Conservation (phyloP, 2,329 filamentous ascomycete species). For the Epichloe scottii region DNA sequence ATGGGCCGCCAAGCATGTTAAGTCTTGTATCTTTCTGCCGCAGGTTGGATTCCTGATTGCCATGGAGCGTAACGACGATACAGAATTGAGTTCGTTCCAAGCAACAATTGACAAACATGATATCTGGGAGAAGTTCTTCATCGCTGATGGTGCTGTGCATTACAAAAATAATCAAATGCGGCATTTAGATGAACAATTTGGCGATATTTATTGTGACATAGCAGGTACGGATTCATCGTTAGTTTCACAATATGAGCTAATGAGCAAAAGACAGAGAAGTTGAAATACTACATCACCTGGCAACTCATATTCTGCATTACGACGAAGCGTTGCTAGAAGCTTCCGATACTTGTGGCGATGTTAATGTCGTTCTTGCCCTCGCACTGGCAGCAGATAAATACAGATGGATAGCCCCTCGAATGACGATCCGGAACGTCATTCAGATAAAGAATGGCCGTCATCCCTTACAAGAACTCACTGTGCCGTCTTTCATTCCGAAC, state of each 20-base stretch:
- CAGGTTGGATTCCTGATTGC: slow-evolving; percentile 83
- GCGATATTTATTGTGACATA: slow-evolving; percentile 76
- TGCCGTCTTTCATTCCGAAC: slow-evolving; percentile 73
- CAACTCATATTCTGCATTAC: slow-evolving; percentile 55
- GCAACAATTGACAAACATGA: slow-evolving; percentile 44
- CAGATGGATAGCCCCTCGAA: slow-evolving; percentile 53
- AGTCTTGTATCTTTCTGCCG: slow-evolving; percentile 80
- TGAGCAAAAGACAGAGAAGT: slow-evolving; percentile 61
- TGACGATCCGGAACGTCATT: slow-evolving; percentile 60
- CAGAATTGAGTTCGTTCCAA: slow-evolving; percentile 48
- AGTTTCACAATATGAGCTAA: slow-evolving; percentile 11
- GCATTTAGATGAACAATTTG: slow-evolving; percentile 68
- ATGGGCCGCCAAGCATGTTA: slow-evolving; percentile 37
- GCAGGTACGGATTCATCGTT: slow-evolving; percentile 43
- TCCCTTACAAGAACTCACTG: slow-evolving; percentile 72
- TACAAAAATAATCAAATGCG: slow-evolving; percentile 79
- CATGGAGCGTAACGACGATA: slow-evolving; percentile 40
- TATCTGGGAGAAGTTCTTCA: slow-evolving; percentile 68
- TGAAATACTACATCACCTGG: slow-evolving; percentile 69
- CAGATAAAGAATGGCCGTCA: slow-evolving; percentile 71
- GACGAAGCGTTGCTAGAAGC: slow-evolving; percentile 52
- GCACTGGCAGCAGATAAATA: slow-evolving; percentile 66
- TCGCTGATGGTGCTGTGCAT: slow-evolving; percentile 57
- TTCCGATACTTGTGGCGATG: slow-evolving; percentile 74
- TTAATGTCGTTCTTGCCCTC: slow-evolving; percentile 76